Percentiles rank a stretch among this genome's conserved stretches.
These are phyloP conservation scores for Xylariaceae sp. DNA, from an alignment of 2,329 filamentous ascomycete genomes.

Conservation along the genomic window DNA sequence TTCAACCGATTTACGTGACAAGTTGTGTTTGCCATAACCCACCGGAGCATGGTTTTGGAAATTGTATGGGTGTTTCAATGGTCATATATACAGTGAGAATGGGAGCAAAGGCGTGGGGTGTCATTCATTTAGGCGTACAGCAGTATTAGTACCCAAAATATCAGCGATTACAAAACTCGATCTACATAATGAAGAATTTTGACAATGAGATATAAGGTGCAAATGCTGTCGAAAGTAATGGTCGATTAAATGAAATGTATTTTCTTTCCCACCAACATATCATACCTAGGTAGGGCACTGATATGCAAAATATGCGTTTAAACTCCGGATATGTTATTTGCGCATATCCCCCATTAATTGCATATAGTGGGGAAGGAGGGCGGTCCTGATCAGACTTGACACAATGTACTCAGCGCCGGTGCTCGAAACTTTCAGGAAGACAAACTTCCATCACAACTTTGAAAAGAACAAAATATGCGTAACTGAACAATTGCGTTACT, in stretches of 20 bases:
- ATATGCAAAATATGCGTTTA: too few relatives aligned
- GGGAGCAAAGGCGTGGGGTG: not conserved
- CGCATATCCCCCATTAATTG: not conserved
- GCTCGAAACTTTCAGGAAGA: too few relatives aligned
- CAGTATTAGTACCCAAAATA: not conserved
- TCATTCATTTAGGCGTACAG: not conserved
- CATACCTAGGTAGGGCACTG: too few relatives aligned
- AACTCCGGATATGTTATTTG: too few relatives aligned
- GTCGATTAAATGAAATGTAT: too few relatives aligned
- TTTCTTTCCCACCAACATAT: too few relatives aligned
- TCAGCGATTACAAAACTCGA: not conserved
- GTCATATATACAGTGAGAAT: conserved; percentile 11
- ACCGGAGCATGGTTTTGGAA: conserved; percentile 2
- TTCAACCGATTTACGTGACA: not conserved
- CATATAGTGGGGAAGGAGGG: not conserved
- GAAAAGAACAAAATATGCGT: too few relatives aligned
- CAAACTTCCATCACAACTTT: too few relatives aligned
- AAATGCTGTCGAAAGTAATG: too few relatives aligned
- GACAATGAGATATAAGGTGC: not conserved
- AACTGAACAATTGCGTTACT: too few relatives aligned
- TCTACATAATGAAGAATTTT: not conserved
- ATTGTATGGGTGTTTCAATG: conserved; percentile 5
- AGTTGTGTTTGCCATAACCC: not conserved
- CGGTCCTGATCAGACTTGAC: not conserved
- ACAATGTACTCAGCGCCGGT: too few relatives aligned